Evolutionary conservation across 2,329 filamentous ascomycete genomes (phyloP).

Genomic region (Colletotrichum sp.): DNA sequence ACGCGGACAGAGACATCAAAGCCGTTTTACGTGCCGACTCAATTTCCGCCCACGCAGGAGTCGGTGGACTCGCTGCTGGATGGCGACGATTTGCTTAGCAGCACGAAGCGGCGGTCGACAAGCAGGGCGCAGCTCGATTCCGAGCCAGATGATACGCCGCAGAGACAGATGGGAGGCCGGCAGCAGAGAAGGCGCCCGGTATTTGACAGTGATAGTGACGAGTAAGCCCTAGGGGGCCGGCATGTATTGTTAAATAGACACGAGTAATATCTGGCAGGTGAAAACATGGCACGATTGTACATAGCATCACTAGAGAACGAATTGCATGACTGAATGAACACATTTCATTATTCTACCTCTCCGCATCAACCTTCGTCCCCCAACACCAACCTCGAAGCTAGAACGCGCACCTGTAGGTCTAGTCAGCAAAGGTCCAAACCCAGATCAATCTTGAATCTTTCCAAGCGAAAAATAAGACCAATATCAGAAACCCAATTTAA

Average conservation of each 20-base stretch:
- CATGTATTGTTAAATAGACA: background rate
- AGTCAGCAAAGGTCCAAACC: background rate
- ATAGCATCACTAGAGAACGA: background rate
- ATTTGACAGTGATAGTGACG: conserved; percentile 29
- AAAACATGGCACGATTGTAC: background rate
- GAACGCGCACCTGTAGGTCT: background rate
- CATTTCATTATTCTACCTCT: background rate
- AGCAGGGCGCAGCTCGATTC: background rate
- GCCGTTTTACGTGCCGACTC: conserved; percentile 43
- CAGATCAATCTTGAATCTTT: background rate
- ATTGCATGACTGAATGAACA: conserved; percentile 13
- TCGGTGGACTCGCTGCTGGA: conserved; percentile 29
- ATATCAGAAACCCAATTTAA: conserved; percentile 51
- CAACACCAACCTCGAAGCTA: background rate
- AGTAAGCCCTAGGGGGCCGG: background rate
- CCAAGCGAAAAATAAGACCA: background rate
- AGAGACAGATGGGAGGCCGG: background rate
- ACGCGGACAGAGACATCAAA: conserved; percentile 27
- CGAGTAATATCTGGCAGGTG: background rate
- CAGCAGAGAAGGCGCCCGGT: conserved; percentile 13
- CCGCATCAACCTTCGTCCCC: too few relatives aligned
- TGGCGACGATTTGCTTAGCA: background rate
- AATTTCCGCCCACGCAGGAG: conserved; percentile 45
- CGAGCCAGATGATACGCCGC: conserved; percentile 2
- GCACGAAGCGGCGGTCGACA: background rate